Conservation (phyloP, 108 stramenopile species). For the Cyclotella choctawhatcheeana region DNA sequence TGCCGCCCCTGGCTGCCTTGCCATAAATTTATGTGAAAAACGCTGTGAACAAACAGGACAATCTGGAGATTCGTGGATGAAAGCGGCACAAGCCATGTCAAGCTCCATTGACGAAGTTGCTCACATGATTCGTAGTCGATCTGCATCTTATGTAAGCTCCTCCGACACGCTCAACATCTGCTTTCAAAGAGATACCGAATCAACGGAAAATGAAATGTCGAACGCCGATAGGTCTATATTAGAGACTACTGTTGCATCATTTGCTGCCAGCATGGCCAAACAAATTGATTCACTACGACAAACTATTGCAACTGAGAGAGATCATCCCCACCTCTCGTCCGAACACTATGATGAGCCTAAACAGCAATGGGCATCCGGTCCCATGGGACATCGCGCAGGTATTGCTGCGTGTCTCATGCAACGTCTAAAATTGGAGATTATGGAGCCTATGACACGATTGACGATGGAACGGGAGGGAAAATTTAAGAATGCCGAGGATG, state of each 20-base stretch:
- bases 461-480: constrained; percentile 62
- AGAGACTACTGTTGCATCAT: constrained; percentile 84
- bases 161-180: constrained; percentile 44
- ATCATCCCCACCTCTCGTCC: constrained; percentile 30
- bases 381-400: constrained; percentile 64
- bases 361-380: constrained; percentile 38
- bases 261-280: constrained; percentile 79
- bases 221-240: constrained; percentile 76
- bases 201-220: constrained; percentile 45
- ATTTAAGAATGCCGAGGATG: constrained; percentile 20
- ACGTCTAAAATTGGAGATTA: constrained; percentile 67
- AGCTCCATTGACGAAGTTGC: constrained; percentile 51
- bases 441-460: constrained; percentile 69
- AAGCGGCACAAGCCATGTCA: constrained; percentile 43
- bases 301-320: constrained; percentile 45
- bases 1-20: constrained; percentile 20
- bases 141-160: constrained; percentile 35
- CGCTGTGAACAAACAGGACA: background rate
- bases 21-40: constrained; percentile 19
- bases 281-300: constrained; percentile 82
- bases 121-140: constrained; percentile 35
- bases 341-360: constrained; percentile 4
- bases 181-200: constrained; percentile 1
- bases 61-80: constrained; percentile 44
- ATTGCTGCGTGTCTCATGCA: constrained; percentile 74